Evolutionary conservation across 768 basidiomycete genomes (phyloP), one percentile per base, ranked within the genome.

Genomic region (Pisolithus marmoratus): DNA sequence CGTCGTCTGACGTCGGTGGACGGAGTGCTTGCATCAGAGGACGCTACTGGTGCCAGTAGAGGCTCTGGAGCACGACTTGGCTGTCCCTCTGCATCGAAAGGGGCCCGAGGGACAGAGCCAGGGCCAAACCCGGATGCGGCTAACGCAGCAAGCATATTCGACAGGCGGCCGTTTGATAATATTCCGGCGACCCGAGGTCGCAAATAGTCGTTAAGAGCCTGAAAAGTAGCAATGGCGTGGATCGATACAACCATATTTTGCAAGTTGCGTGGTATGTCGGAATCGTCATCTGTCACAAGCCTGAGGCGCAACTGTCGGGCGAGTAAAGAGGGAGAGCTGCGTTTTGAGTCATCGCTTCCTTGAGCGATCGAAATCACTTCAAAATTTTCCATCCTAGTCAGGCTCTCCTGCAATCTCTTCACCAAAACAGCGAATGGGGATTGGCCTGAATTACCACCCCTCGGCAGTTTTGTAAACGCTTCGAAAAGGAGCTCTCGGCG

Each of bases 141-240:
- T 51, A 94, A 75, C 15, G 93, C 87, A n/a, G 94, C 91, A 44
- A 96, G 80, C 86, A 95, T 93, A 45, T 85, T 86, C 9, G 89
- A 87, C 24, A 95, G 70, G 14, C 93, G 80, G 26, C 77, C 75
- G 51, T 78, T 73, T 8, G 78, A 76, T 47, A 86, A 65, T 22
- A 88, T 64, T 0, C 90, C 90, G 6, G 91, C 75, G 29, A 96
- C 85, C 4, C 92, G 81, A 23, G 95, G 95, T 1, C 93, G 86
- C 12, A 98, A 80, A 66, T 97, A 99, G 66, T 96, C 94, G 62
- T 96, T 91, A 27, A 98, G 78, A 1, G 95, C 94, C 66, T 96
- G 93, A 79, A 98, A 93, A 1, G 94, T 97, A 1, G 96, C 95
- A 55, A 98, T 96, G 6, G 94, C 95, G 64, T 98, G 95, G 54